A percentile compares a stretch with the other conserved stretches of the same genome.
Conservation (phyloP, 495 filamentous ascomycete genomes). For the Penicillium simplicissimum region DNA sequence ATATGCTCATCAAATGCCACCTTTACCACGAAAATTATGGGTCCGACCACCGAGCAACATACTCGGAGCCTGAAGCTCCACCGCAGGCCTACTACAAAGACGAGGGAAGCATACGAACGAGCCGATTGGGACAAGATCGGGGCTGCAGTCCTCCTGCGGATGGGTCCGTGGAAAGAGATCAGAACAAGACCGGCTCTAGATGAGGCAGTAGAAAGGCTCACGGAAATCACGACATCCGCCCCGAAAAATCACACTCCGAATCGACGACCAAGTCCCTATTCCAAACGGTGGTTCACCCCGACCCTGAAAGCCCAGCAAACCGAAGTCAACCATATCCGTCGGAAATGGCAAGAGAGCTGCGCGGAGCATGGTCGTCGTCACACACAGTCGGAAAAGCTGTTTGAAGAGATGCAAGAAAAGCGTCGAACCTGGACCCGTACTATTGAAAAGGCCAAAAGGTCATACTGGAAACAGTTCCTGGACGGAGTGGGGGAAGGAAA, state of each 20-base stretch:
- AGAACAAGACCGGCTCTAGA: conserved; percentile 8
- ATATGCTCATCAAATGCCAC: too few species aligned
- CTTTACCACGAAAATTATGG: too few species aligned
- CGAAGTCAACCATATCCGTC: conserved; percentile 19
- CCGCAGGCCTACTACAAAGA: too few species aligned
- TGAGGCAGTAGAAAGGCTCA: neutral
- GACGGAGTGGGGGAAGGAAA: conserved; percentile 18
- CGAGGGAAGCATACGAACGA: too few species aligned
- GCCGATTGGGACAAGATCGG: too few species aligned
- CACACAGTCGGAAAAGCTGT: neutral
- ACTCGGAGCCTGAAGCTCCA: too few species aligned
- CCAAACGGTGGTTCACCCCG: conserved; percentile 29
- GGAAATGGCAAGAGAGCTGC: conserved; percentile 26
- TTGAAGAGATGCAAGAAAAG: conserved; percentile 17
- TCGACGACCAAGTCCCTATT: conserved; percentile 11
- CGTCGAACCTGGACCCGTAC: conserved; percentile 16
- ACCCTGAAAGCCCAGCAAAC: conserved; percentile 22
- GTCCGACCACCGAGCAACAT: too few species aligned
- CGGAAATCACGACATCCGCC: neutral
- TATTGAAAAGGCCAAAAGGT: conserved; percentile 12
- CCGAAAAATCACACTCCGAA: neutral
- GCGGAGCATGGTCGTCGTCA: conserved; percentile 11
- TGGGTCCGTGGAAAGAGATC: conserved; percentile 16
- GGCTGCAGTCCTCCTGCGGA: neutral
- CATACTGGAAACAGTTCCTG: conserved; percentile 18